Evolutionary conservation across 2,329 filamentous ascomycete genomes (phyloP), one percentile per base, ranked within the genome.

Genomic region (Aspergillus hortae): DNA sequence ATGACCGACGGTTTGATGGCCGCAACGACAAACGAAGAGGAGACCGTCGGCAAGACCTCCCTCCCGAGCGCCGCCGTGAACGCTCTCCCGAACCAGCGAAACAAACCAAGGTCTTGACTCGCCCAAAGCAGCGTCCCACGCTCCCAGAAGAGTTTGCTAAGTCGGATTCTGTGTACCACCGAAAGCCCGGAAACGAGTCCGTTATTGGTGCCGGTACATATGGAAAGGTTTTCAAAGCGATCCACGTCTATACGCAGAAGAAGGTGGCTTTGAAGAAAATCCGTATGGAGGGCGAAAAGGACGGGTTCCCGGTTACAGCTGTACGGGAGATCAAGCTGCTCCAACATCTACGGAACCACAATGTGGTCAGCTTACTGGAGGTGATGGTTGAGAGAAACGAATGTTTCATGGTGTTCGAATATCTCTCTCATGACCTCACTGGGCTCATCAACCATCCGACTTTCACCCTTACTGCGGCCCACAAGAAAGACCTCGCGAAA

Each of bases 381-480:
- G 97, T 99, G 59, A 99, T 99, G 94, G 94, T 99, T 2, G 94
- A 99, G 74, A 89, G 88, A 67, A 97, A 97, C 61, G 92, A 97
- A 72, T 99, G 94, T 70, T 99, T 95, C 73, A 99, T 99, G 94
- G 94, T 99, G 3, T 99, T 99, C 59, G 94, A 99, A 70, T 99
- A 99, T 67, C 80, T 97, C 30, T 92, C 94, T 1, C 94, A 99
- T 69, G 94, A 99, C 69, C 77, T 99, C 55, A 99, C 94, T 2
- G 94, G 94, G 12, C 78, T 99, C 30, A 83, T 99, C 55, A 97
- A 97, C 64, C 94, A 99, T 65, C 94, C 94, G 0, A 88, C 87
- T 0, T 99, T 96, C 73, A 87, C 86, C 54, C 82, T 99, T 12
- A 88, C 94, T 35, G 76, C 85, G 4, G 84, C 87, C 0, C 92